Evolutionary conservation across 441 rosid genomes (phyloP).

Genomic region (Adansonia rubrostipa): DNA sequence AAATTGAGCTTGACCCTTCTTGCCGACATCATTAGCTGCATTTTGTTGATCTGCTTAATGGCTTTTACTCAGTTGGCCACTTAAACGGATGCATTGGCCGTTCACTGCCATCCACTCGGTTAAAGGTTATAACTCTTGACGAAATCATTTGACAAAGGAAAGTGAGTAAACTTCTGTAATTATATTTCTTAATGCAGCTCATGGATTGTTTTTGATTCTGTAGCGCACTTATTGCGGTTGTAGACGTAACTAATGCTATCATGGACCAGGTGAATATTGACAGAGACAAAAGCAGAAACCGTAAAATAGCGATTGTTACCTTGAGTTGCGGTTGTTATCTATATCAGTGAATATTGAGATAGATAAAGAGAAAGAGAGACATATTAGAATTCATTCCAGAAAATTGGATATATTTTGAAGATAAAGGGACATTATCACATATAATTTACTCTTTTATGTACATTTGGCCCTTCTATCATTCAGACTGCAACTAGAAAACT

Average conservation of each 20-base stretch:
- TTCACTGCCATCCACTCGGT: neutral
- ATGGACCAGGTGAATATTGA: too few relatives aligned
- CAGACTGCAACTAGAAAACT: neutral
- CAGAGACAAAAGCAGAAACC: too few relatives aligned
- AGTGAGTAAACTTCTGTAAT: neutral
- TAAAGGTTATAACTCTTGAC: too few relatives aligned
- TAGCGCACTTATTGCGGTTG: too few relatives aligned
- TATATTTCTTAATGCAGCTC: too few relatives aligned
- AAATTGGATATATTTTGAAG: neutral
- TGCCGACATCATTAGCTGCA: neutral
- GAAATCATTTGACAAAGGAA: neutral
- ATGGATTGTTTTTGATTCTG: too few relatives aligned
- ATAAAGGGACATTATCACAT: conserved; percentile 18
- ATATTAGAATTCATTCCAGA: neutral
- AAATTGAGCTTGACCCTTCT: neutral
- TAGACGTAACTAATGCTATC: too few relatives aligned
- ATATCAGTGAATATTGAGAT: neutral
- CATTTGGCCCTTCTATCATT: conserved; percentile 19
- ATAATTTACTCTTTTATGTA: conserved; percentile 21
- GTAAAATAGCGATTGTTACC: too few relatives aligned
- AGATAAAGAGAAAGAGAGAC: neutral
- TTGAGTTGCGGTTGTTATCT: too few relatives aligned
- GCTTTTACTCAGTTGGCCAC: neutral
- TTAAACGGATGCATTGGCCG: neutral
- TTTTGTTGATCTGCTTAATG: neutral